Evolutionary conservation across 2,329 filamentous ascomycete species (phyloP), one percentile per base, ranked within the genome.

Genomic region (Botrytis porri): DNA sequence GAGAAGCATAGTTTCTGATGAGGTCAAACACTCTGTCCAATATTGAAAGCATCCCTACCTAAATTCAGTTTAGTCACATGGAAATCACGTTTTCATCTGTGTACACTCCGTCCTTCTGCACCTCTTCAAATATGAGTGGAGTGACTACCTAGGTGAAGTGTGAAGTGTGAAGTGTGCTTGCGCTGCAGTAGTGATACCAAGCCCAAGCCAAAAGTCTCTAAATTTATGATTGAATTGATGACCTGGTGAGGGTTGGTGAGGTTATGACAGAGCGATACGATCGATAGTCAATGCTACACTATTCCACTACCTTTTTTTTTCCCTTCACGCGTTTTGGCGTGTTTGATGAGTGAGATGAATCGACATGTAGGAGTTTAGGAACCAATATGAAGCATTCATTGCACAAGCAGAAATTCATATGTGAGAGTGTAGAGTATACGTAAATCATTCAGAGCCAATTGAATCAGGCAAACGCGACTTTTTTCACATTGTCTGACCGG

Each of bases 281-380:
- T 18, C 25, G 62, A 48, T 8, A 37, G 29, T 66, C 25, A 48
- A 65, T 65, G 62, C 62, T 65, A 65, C 62, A 25, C 9, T 2
- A 3, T 16, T 35, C 62, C 7, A 35, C 4, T 65, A 22, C 48
- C 22, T 59, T 41, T 29, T 59, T 41, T 32, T 16, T 2, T 22
- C 35, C 20, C 41, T 39, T 25, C 16, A 69, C 66, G 66, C 66
- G 66, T 69, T 69, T 69, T 59, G 48, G 66, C 66, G 66, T 59
- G 65, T 51, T 22, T 32, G 48, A 59, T 69, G 45, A 29, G 16
- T 20, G 22, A 41, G 32, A n/a, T 41, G 25, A 25, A n/a, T 32
- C 18, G 39, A 7, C 20, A 6, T 29, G 29, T 9, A 69, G 41
- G 65, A 35, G 48, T 14, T 22, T 10, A 35, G 39, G 48, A 25